A percentile compares a stretch with the other conserved stretches of the same genome.
Conservation (phyloP, 441 rosid species). For the Erysimum pusillum region DNA sequence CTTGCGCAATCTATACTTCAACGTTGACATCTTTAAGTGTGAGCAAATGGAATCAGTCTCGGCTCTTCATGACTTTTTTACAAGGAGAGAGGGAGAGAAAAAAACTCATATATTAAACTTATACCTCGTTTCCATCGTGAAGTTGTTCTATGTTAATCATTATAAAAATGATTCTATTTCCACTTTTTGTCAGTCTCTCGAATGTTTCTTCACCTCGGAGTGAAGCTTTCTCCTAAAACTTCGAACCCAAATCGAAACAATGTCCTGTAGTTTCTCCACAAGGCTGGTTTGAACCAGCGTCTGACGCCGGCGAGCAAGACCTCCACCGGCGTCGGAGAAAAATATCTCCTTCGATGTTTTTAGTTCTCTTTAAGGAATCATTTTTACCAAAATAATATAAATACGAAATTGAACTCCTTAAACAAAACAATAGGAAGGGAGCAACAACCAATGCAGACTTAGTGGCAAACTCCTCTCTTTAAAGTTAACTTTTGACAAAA, state of each 20-base stretch:
- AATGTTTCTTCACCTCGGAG: conserved; percentile 15
- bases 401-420: not conserved
- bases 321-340: too few species aligned
- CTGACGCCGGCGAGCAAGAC: too few species aligned
- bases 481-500: not conserved
- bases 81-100: not conserved
- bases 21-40: not conserved
- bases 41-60: not conserved
- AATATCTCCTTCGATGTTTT: too few species aligned
- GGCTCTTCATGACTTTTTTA: not conserved
- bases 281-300: not conserved
- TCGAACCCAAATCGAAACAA: conserved; percentile 30
- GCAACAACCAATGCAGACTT: not conserved
- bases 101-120: not conserved
- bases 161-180: conserved; percentile 16
- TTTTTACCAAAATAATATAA: too few species aligned
- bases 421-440: conserved; percentile 1
- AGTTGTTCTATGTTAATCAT: conserved; percentile 1
- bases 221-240: conserved; percentile 27
- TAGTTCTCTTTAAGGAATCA: too few species aligned
- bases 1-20: not conserved
- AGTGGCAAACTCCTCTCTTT: not conserved
- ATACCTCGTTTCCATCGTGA: conserved; percentile 2
- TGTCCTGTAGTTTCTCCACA: conserved; percentile 31
- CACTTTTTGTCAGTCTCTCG: conserved; percentile 20